phyloP scores from a whole-genome alignment of 192 early-diverging fungal genomes.

The Coemansia sp. region DNA sequence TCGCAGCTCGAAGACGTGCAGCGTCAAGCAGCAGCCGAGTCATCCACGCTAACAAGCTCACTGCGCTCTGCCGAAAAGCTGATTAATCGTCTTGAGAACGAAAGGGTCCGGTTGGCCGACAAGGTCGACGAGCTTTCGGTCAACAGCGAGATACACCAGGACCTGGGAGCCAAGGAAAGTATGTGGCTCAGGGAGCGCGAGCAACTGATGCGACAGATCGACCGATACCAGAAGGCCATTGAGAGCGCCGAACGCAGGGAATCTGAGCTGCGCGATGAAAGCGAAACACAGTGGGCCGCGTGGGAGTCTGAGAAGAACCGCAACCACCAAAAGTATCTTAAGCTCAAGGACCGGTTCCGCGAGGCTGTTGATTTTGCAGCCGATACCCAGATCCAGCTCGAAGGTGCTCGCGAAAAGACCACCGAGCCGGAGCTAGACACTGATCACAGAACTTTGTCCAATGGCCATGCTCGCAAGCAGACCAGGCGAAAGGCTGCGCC shows the following conservation, averaged over 20 bases:
- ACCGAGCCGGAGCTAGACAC: background rate
- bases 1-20: slow-evolving; percentile 27
- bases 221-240: slow-evolving; percentile 31
- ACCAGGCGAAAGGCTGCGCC: background rate
- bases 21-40: slow-evolving; percentile 24
- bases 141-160: slow-evolving; percentile 24
- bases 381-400: slow-evolving; percentile 29
- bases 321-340: slow-evolving; percentile 41
- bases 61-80: slow-evolving; percentile 26
- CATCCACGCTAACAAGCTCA: background rate
- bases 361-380: slow-evolving; percentile 42
- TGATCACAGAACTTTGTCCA: background rate
- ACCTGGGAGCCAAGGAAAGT: slow-evolving; percentile 12
- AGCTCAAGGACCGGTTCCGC: slow-evolving; percentile 33
- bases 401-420: slow-evolving; percentile 19
- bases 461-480: background rate
- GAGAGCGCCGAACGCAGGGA: slow-evolving; percentile 39
- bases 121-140: slow-evolving; percentile 24
- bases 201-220: slow-evolving; percentile 37
- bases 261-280: slow-evolving; percentile 48
- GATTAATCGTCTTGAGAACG: slow-evolving; percentile 30
- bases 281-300: slow-evolving; percentile 36
- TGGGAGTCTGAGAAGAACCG: slow-evolving; percentile 49
- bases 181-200: slow-evolving; percentile 47
- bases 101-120: slow-evolving; percentile 21